Conservation (phyloP, 1,284 basidiomycete species). For the Ganoderma meredithae region DNA sequence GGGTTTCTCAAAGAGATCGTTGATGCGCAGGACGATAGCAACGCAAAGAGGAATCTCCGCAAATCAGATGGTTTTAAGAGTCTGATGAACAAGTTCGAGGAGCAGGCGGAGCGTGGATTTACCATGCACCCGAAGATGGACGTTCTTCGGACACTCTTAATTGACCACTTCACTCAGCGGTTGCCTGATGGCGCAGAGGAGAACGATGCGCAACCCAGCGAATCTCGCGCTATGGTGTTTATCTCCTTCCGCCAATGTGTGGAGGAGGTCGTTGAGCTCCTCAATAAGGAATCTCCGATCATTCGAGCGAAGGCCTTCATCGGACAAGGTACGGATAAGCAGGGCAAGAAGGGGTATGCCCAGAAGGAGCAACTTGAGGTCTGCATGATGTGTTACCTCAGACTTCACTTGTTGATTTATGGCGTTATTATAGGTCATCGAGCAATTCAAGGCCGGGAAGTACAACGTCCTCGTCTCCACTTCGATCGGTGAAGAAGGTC, state of each 20-base stretch:
- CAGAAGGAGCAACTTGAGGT: conserved; percentile 95
- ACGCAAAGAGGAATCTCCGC: conserved; percentile 50
- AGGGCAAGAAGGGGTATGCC: conserved; percentile 86
- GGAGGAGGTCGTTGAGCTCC: conserved; percentile 85
- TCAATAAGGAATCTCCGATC: conserved; percentile 77
- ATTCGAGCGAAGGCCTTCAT: conserved; percentile 88
- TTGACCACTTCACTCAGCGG: conserved; percentile 81
- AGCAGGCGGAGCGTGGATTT: conserved; percentile 60
- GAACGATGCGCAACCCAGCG: conserved; percentile 35
- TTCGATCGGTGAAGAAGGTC: conserved; percentile 97
- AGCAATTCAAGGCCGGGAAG: conserved; percentile 87
- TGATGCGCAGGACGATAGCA: conserved; percentile 39
- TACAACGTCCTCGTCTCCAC: conserved; percentile 96
- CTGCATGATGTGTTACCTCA: conserved; percentile 24
- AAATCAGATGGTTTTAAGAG: conserved; percentile 67
- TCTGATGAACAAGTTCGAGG: conserved; percentile 70
- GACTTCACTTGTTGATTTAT: conserved; percentile 12
- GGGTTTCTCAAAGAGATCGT: conserved; percentile 59
- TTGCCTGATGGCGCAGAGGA: conserved; percentile 56
- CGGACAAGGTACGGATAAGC: conserved; percentile 89
- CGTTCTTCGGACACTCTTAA: conserved; percentile 75
- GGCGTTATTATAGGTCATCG: conserved; percentile 66
- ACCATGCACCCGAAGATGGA: conserved; percentile 94
- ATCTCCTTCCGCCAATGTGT: conserved; percentile 90
- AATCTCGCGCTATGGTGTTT: conserved; percentile 95